Evolutionary conservation across 345 rosid genomes (phyloP).

Genomic region (Syzygium grande): DNA sequence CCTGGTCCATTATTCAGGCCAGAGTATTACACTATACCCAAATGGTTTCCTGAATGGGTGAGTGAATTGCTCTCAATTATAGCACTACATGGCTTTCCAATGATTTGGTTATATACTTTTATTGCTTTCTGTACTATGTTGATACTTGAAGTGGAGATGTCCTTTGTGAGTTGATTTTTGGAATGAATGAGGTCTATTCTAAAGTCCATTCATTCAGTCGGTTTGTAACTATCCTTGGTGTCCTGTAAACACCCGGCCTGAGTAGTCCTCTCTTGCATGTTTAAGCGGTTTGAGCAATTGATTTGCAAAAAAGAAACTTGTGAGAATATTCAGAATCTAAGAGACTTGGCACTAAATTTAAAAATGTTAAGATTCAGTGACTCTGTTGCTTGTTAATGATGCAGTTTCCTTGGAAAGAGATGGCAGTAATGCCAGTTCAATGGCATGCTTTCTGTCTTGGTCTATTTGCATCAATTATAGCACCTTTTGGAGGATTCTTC

Average conservation of each 20-base stretch:
- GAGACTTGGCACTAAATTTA: background rate
- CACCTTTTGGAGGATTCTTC: slow-evolving; percentile 98
- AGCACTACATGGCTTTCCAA: background rate
- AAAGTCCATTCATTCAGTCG: background rate
- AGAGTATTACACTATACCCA: slow-evolving; percentile 51
- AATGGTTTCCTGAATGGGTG: slow-evolving; percentile 72
- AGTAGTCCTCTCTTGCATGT: background rate
- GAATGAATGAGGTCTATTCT: background rate
- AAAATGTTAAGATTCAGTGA: background rate
- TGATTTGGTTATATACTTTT: background rate
- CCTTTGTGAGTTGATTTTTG: background rate
- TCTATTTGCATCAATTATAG: slow-evolving; percentile 94
- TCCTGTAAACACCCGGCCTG: background rate
- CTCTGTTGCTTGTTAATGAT: background rate
- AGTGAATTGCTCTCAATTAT: background rate
- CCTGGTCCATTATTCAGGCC: slow-evolving; percentile 90
- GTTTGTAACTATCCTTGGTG: background rate
- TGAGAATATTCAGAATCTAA: background rate
- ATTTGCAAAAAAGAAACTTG: background rate
- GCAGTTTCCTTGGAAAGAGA: slow-evolving; percentile 92
- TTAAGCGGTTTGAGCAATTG: background rate
- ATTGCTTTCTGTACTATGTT: background rate
- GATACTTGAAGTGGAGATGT: background rate
- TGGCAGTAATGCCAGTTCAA: slow-evolving; percentile 75
- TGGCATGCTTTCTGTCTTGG: slow-evolving; percentile 95